Conservation (phyloP, 1,284 basidiomycete genomes). For the Leccinum subatratum region DNA sequence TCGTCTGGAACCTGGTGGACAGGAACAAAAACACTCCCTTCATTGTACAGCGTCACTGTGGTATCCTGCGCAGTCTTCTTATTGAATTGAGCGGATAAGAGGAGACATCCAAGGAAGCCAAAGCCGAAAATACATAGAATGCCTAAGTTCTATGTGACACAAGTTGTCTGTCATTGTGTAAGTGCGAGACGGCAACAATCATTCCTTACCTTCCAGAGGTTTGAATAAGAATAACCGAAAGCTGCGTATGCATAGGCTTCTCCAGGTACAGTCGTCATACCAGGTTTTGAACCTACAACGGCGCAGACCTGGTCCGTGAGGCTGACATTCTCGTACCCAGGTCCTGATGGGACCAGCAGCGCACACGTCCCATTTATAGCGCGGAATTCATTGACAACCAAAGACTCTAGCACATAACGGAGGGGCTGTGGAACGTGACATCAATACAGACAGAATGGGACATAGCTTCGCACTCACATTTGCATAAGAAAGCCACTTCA, state of each 20-base stretch:
- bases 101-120: slow-evolving; percentile 43
- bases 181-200: not conserved
- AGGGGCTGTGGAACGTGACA: slow-evolving; percentile 34
- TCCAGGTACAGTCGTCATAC: slow-evolving; percentile 18
- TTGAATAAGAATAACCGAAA: slow-evolving; percentile 54
- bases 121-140: slow-evolving; percentile 42
- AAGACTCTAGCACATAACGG: slow-evolving; percentile 46
- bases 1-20: slow-evolving; percentile 5
- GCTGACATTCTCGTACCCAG: slow-evolving; percentile 51
- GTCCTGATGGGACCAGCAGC: slow-evolving; percentile 44
- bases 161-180: not conserved
- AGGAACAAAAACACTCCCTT: slow-evolving; percentile 24
- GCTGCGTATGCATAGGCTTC: slow-evolving; percentile 40
- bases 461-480: slow-evolving; percentile 41
- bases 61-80: slow-evolving; percentile 28
- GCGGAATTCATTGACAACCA: slow-evolving; percentile 55
- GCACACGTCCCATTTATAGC: slow-evolving; percentile 49
- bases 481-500: slow-evolving; percentile 60
- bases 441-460: not conserved
- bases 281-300: slow-evolving; percentile 35
- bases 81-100: slow-evolving; percentile 46
- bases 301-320: slow-evolving; percentile 57
- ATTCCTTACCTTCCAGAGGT: slow-evolving; percentile 62
- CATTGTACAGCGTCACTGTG: slow-evolving; percentile 40
- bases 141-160: slow-evolving; percentile 45